Base-by-base conservation (phyloP, 1,139 yeast species). In the Candida sanyaensis region DNA sequence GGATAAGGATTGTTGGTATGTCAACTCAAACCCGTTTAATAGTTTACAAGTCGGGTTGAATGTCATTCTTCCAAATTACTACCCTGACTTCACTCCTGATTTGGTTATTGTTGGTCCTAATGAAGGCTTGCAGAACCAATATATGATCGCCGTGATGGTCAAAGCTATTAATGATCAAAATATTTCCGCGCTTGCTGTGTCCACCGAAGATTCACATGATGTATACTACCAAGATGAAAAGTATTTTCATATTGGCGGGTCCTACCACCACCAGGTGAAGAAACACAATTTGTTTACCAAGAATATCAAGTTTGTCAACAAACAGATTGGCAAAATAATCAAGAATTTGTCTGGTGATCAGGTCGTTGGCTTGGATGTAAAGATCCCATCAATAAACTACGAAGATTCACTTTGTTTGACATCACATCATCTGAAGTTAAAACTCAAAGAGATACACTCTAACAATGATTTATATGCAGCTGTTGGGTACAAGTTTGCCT, bases 81-180 rank as follows among this genome's bases (percentile, higher is more conserved):
- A 68, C 48, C 63, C 69, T 0, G 58, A 60, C 9, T 62, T 67
- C 48, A 50, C 56, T 4, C 68, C 74, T 1, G 80, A 76, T 53
- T 60, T 75, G 55, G 66, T 75, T 2, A 45, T 76, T 13, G 47
- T 73, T 12, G 78, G 80, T 1, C 78, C 80, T 3, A 64, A 68
- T 46, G 73, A 68, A 51, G 72, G 72, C 7, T 51, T 55, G 3
- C 29, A 43, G 2, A 36, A 43, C 17, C 41, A 45, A 34, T 50
- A 47, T 44, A 52, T 52, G 46, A 51, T 58, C 45, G 52, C 45
- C 7, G 41, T 45, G 6, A 44, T 57, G 40, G 33, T 52, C 7
- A 13, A 28, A 36, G 9, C 54, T 54, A 31, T 56, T 61, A 59
- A 50, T 54, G 40, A 30, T 10, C 34, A 37, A 12, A n/a, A 42